Conservation (phyloP, 2,329 filamentous ascomycete species). For the Calonectria crousiana region DNA sequence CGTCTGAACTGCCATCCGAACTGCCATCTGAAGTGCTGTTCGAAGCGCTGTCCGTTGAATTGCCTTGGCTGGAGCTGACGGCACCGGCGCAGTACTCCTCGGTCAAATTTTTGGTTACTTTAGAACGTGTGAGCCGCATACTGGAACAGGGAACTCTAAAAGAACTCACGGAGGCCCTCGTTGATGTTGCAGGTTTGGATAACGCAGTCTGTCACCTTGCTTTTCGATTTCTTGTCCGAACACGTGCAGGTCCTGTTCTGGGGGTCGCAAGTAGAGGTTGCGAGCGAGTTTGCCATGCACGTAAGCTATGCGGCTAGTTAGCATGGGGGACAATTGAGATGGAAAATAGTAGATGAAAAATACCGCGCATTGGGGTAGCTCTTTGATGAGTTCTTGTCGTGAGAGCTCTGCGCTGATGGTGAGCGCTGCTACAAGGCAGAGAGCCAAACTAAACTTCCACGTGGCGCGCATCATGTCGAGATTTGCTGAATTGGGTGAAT, state of each 20-base stretch:
- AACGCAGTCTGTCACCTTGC: neutral
- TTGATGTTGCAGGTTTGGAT: neutral
- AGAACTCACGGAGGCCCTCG: neutral
- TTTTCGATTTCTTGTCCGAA: neutral
- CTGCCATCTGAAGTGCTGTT: too few relatives aligned
- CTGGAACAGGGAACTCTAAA: neutral
- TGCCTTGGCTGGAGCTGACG: neutral
- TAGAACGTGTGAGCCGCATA: neutral
- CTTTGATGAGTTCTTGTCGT: neutral
- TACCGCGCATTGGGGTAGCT: neutral
- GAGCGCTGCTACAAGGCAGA: neutral
- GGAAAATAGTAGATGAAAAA: too few relatives aligned
- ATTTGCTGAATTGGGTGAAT: neutral
- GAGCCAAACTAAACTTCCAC: neutral
- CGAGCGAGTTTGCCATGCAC: neutral
- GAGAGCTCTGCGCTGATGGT: neutral
- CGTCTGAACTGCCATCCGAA: too few relatives aligned
- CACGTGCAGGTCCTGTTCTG: neutral
- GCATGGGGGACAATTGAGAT: neutral
- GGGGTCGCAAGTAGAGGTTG: neutral
- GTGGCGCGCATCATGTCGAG: neutral
- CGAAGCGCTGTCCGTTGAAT: neutral
- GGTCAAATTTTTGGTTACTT: neutral
- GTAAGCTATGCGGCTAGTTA: neutral
- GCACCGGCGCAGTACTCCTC: neutral